phyloP scores from a whole-genome alignment of 257 asterid genomes.

The Hygrophila difformis region DNA sequence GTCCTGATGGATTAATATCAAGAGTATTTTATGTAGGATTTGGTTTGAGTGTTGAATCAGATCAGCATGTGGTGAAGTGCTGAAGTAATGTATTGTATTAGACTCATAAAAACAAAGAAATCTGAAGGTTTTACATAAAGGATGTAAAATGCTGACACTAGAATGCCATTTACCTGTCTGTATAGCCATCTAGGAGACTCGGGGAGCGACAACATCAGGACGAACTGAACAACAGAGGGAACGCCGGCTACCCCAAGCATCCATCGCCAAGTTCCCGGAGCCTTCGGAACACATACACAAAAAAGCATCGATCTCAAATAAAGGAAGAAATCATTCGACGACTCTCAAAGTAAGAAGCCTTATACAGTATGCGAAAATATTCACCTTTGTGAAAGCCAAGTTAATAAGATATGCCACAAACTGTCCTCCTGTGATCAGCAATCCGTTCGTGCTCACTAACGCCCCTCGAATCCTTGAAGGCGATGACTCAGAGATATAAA shows the following conservation, averaged over 20 bases:
- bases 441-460: slow-evolving; percentile 63
- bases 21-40: too few relatives aligned
- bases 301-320: too few relatives aligned
- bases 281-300: slow-evolving; percentile 14
- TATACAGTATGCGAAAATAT: background rate
- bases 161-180: slow-evolving; percentile 47
- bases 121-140: too few relatives aligned
- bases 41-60: too few relatives aligned
- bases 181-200: slow-evolving; percentile 82
- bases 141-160: too few relatives aligned
- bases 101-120: too few relatives aligned
- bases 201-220: slow-evolving; percentile 67
- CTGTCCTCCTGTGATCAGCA: slow-evolving; percentile 68
- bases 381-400: slow-evolving; percentile 59
- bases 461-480: slow-evolving; percentile 77
- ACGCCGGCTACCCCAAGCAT: slow-evolving; percentile 77
- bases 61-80: too few relatives aligned
- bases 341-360: too few relatives aligned
- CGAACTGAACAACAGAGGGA: slow-evolving; percentile 53
- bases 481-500: slow-evolving; percentile 68
- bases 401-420: slow-evolving; percentile 61
- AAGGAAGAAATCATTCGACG: too few relatives aligned
- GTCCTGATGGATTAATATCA: slow-evolving; percentile 17
- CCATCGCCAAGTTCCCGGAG: slow-evolving; percentile 68
- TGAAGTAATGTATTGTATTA: too few relatives aligned